These are phyloP conservation scores for Tephrocybe rancida DNA, from an alignment of 768 basidiomycete species.

Conservation along the genomic window DNA sequence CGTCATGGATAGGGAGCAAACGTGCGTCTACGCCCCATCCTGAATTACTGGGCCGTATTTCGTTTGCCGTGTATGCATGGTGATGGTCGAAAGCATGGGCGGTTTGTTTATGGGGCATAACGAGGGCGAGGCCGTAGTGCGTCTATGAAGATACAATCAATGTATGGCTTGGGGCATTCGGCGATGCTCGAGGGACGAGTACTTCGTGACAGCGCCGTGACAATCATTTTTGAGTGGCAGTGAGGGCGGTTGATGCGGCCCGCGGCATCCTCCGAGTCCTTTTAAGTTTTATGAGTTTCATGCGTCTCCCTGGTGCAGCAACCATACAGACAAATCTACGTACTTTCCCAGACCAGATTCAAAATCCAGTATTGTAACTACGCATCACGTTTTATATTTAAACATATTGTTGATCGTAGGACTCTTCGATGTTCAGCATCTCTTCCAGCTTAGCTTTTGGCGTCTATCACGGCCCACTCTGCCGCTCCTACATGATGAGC, in stretches of 20 bases:
- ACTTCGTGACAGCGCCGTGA: slow-evolving; percentile 7
- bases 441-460: too few relatives aligned
- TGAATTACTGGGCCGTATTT: slow-evolving; percentile 23
- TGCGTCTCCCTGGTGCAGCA: too few relatives aligned
- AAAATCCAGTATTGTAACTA: too few relatives aligned
- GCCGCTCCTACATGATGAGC: too few relatives aligned
- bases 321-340: too few relatives aligned
- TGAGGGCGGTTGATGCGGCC: neutral
- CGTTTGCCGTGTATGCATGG: slow-evolving; percentile 19
- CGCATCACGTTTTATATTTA: too few relatives aligned
- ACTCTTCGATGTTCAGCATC: too few relatives aligned
- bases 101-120: slow-evolving; percentile 26
- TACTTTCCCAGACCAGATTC: too few relatives aligned
- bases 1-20: slow-evolving; percentile 31
- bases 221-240: slow-evolving; percentile 12
- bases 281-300: too few relatives aligned
- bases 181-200: too few relatives aligned
- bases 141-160: slow-evolving; percentile 9
- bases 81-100: slow-evolving; percentile 27
- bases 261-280: neutral
- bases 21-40: slow-evolving; percentile 33
- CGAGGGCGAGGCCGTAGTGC: neutral
- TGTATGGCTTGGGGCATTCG: slow-evolving; percentile 15
- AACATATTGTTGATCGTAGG: too few relatives aligned
- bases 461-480: too few relatives aligned